These are phyloP conservation scores for Melaleuca quinquenervia DNA, from an alignment of 345 rosid genomes.

Conservation along the genomic window DNA sequence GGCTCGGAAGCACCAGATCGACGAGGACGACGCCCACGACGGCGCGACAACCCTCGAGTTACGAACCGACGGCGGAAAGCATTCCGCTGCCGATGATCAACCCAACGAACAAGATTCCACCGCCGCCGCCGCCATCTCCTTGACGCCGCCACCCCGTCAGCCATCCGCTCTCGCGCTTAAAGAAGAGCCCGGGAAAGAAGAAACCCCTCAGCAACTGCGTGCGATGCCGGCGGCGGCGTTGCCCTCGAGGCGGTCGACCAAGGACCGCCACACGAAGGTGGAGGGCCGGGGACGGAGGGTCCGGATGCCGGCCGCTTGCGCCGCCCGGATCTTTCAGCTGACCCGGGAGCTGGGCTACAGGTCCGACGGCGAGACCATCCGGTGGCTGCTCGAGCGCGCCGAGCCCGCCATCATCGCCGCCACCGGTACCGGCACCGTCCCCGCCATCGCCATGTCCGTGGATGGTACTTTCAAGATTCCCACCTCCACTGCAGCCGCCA, in stretches of 20 bases:
- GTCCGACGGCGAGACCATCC: slow-evolving; percentile 86
- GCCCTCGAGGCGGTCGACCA: slow-evolving; percentile 47
- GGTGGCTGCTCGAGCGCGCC: slow-evolving; percentile 81
- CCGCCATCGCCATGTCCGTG: slow-evolving; percentile 89
- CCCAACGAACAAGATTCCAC: not conserved
- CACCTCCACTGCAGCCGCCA: slow-evolving; percentile 31
- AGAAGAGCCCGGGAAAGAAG: slow-evolving; percentile 7
- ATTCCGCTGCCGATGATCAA: not conserved
- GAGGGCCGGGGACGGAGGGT: slow-evolving; percentile 92
- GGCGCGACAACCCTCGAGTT: not conserved
- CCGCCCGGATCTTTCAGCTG: slow-evolving; percentile 81
- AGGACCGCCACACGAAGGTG: slow-evolving; percentile 85
- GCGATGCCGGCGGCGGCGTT: slow-evolving; percentile 15
- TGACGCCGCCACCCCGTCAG: not conserved
- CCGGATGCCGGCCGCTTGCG: slow-evolving; percentile 94
- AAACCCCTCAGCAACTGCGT: not conserved
- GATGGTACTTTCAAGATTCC: slow-evolving; percentile 83
- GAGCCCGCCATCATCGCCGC: slow-evolving; percentile 86
- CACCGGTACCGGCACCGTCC: slow-evolving; percentile 88
- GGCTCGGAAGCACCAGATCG: slow-evolving; percentile 24
- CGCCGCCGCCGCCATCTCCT: not conserved
- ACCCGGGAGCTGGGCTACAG: slow-evolving; percentile 85
- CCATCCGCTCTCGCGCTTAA: slow-evolving; percentile 8
- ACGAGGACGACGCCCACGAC: slow-evolving; percentile 14
- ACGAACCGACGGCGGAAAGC: not conserved